These are phyloP conservation scores for Scedosporium dehoogii DNA, from an alignment of 2,329 filamentous ascomycete species.

Conservation along the genomic window DNA sequence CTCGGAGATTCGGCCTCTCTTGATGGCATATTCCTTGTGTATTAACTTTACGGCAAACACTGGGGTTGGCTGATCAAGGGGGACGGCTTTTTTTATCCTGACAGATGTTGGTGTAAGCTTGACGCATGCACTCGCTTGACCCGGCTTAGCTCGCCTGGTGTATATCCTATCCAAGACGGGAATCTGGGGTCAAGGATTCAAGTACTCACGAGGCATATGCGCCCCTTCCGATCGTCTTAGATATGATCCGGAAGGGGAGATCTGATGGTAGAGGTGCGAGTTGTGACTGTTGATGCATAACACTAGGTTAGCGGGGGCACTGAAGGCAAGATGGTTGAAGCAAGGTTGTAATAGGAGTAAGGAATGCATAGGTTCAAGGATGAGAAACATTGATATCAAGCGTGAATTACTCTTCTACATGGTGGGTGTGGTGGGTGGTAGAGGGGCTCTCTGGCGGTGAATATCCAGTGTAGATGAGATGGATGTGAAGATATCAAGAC, in stretches of 20 bases:
- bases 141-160: too few species aligned
- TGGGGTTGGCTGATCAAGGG: conserved; percentile 56
- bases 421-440: too few species aligned
- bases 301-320: too few species aligned
- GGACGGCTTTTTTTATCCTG: conserved; percentile 89
- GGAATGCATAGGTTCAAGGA: too few species aligned
- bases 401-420: too few species aligned
- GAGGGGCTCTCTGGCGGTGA: too few species aligned
- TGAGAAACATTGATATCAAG: too few species aligned
- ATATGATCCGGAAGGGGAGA: conserved; percentile 88
- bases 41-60: conserved; percentile 98
- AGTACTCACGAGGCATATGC: conserved; percentile 83
- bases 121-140: not conserved
- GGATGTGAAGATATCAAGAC: too few species aligned
- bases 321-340: too few species aligned
- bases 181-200: not conserved
- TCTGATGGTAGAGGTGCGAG: conserved; percentile 74
- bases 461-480: too few species aligned
- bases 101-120: conserved; percentile 7
- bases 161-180: not conserved
- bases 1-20: conserved; percentile 75
- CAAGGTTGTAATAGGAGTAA: too few species aligned
- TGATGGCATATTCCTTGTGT: conserved; percentile 89
- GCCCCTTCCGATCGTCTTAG: conserved; percentile 90
- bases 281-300: conserved; percentile 57